Evolutionary conservation across 2,329 filamentous ascomycete genomes (phyloP).

Genomic region (Thelonectria rubi): DNA sequence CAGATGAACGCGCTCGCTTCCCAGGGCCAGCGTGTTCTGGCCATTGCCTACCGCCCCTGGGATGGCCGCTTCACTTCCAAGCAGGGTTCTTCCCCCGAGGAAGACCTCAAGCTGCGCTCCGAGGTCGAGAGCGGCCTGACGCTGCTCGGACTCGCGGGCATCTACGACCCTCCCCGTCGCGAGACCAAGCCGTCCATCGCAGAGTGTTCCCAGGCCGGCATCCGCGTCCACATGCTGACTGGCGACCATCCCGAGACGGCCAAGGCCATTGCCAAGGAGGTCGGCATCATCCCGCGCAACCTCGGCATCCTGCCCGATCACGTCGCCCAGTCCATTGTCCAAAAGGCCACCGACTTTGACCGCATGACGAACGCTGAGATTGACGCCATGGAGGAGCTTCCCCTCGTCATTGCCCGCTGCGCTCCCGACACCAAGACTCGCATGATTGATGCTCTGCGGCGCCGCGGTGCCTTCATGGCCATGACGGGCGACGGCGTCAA

Average conservation of each 20-base stretch:
- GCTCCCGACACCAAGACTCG: constrained; percentile 87
- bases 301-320: constrained; percentile 66
- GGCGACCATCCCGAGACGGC: constrained; percentile 84
- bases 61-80: constrained; percentile 58
- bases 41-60: constrained; percentile 71
- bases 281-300: constrained; percentile 77
- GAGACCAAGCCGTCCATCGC: constrained; percentile 79
- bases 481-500: constrained; percentile 94
- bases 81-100: constrained; percentile 44
- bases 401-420: constrained; percentile 84
- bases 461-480: constrained; percentile 78
- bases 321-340: constrained; percentile 74
- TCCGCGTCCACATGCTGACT: constrained; percentile 85
- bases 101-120: constrained; percentile 62
- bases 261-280: constrained; percentile 79
- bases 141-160: constrained; percentile 83
- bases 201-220: constrained; percentile 76
- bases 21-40: constrained; percentile 77
- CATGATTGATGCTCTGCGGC: constrained; percentile 88
- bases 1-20: constrained; percentile 69
- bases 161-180: constrained; percentile 85
- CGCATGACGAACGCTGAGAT: constrained; percentile 78
- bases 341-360: constrained; percentile 82
- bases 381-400: constrained; percentile 77
- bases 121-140: constrained; percentile 73